Evolutionary conservation across 106 monocot species (phyloP).

Genomic region (Gastrodia elata): DNA sequence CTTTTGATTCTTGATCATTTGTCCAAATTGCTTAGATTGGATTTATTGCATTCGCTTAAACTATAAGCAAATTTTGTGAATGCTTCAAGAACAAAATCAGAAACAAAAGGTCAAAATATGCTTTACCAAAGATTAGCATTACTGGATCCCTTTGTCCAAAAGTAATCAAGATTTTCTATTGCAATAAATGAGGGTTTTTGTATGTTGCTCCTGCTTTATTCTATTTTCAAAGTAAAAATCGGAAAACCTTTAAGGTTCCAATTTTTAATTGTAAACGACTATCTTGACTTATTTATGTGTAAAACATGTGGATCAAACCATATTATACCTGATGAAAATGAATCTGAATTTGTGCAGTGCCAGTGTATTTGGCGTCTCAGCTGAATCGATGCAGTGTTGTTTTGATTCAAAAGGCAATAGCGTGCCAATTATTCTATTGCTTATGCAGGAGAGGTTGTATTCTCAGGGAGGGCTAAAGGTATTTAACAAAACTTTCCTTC

Average conservation of each 20-base stretch:
- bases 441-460: slow-evolving; percentile 87
- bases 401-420: slow-evolving; percentile 85
- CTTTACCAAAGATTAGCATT: too few relatives aligned
- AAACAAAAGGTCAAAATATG: too few relatives aligned
- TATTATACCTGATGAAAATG: neutral
- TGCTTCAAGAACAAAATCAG: too few relatives aligned
- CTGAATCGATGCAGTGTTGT: slow-evolving; percentile 93
- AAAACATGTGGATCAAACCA: neutral
- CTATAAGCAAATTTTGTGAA: too few relatives aligned
- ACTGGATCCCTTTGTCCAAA: too few relatives aligned
- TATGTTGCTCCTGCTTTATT: too few relatives aligned
- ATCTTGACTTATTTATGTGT: neutral
- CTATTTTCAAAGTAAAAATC: neutral
- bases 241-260: neutral
- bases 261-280: neutral
- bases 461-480: slow-evolving; percentile 85
- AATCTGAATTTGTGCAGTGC: slow-evolving; percentile 39
- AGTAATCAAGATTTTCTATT: too few relatives aligned
- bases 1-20: too few relatives aligned
- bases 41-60: too few relatives aligned
- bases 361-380: slow-evolving; percentile 90
- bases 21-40: too few relatives aligned
- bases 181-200: too few relatives aligned
- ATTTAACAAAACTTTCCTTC: neutral
- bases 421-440: slow-evolving; percentile 82